Conservation (phyloP, 1,284 basidiomycete genomes). For the Cystobasidium sp. region DNA sequence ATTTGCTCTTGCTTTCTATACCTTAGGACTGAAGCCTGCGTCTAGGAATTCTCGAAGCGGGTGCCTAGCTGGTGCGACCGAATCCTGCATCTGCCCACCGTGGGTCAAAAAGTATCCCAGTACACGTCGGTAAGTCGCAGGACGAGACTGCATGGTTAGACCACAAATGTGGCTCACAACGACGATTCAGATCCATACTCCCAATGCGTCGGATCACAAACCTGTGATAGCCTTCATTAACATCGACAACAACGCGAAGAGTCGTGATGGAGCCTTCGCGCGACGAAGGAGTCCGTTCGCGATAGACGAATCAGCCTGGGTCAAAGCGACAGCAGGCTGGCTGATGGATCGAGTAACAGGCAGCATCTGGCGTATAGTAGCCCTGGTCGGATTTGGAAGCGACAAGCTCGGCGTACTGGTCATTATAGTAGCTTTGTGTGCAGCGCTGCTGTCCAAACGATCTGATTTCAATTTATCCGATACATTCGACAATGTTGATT, state of each 20-base stretch:
- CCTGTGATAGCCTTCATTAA: background rate
- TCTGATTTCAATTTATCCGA: constrained; percentile 8
- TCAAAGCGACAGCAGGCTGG: constrained; percentile 69
- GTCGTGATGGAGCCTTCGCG: constrained; percentile 55
- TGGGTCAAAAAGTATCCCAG: constrained; percentile 46
- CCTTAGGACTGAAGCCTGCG: background rate
- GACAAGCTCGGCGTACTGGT: constrained; percentile 27
- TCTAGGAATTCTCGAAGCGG: constrained; percentile 63
- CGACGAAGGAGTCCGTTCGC: constrained; percentile 47
- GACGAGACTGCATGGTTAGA: background rate
- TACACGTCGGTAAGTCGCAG: constrained; percentile 3
- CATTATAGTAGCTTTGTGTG: background rate
- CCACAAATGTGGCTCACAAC: constrained; percentile 30
- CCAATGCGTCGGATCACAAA: constrained; percentile 47
- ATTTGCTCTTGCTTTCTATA: background rate
- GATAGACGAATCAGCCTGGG: constrained; percentile 57
- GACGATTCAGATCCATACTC: constrained; percentile 44
- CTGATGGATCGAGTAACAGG: constrained; percentile 73
- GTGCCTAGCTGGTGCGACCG: constrained; percentile 94
- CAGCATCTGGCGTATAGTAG: constrained; percentile 72
- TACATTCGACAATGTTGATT: constrained; percentile 1
- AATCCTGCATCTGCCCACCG: constrained; percentile 79
- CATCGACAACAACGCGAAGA: constrained; percentile 56
- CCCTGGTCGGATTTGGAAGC: constrained; percentile 75
- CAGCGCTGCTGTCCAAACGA: background rate